These are phyloP conservation scores for Smittium culicis DNA, from an alignment of 371 early-diverging fungal species.

Conservation along the genomic window DNA sequence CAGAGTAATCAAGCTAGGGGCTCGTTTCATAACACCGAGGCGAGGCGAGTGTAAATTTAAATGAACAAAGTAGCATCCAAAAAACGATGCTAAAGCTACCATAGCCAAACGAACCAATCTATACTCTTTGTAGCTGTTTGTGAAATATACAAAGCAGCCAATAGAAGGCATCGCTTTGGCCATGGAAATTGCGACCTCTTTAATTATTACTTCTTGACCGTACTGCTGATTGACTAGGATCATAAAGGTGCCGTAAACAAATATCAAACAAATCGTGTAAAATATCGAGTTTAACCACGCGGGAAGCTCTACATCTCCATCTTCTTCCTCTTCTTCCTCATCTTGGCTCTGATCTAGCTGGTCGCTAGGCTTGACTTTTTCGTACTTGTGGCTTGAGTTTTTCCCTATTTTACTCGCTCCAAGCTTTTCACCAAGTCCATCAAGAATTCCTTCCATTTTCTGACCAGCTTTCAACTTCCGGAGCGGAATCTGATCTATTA, in stretches of 20 bases:
- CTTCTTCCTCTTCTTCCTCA: constrained; percentile 12
- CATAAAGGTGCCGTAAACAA: constrained; percentile 26
- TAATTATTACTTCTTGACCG: constrained; percentile 15
- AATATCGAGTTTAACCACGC: constrained; percentile 22
- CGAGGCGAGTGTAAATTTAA: constrained; percentile 29
- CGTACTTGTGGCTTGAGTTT: neutral
- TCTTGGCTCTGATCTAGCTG: constrained; percentile 13
- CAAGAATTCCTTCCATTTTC: too few species aligned
- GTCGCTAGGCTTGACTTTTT: constrained; percentile 9
- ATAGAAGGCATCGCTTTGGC: constrained; percentile 20
- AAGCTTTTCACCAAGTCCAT: neutral
- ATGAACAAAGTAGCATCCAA: constrained; percentile 30
- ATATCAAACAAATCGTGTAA: constrained; percentile 19
- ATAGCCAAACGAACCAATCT: constrained; percentile 16
- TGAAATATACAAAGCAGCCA: constrained; percentile 23
- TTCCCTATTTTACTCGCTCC: neutral
- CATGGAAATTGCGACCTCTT: constrained; percentile 13
- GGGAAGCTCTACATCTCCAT: constrained; percentile 13
- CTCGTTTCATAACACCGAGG: constrained; percentile 30
- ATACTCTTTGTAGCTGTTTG: constrained; percentile 15
- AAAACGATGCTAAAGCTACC: constrained; percentile 18
- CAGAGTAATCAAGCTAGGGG: constrained; percentile 29
- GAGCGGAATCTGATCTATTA: constrained; percentile 32
- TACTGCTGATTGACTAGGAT: constrained; percentile 32
- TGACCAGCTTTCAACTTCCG: constrained; percentile 12